Base-by-base conservation (phyloP, 306 rosid species). In the Hippophae gyantsensis region DNA sequence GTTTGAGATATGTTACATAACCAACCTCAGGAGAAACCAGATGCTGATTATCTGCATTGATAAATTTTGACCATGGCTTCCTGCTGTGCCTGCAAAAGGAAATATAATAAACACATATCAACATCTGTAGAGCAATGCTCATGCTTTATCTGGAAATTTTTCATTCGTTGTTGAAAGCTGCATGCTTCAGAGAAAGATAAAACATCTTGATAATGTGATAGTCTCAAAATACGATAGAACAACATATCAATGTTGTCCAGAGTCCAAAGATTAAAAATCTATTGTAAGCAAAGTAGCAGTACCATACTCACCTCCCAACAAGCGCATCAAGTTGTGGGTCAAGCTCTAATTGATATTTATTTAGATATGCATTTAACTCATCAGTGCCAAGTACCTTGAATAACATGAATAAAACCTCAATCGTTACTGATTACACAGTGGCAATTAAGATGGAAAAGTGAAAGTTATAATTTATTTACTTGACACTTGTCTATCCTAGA, bases 31-130 rank as follows among this genome's bases (percentile, higher is more conserved):
- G 87, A 60, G 98, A 87, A 74, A 85, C 95, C 54, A 87, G 92
- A 73, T 83, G 95, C 70, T 80, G 96, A 68, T 90, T 90, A 62
- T 83, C 95, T 26, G 84, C 72, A 74, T 85, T 85, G 44, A 90
- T 83, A 78, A 87, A 90, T 71, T 77, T 87, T 46, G 89, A 79
- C 98, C 96, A 87, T 6, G 95, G 95, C 73, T 85, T 90, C 80
- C 84, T 80, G 74, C 87, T 85, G 74, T 90, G 98, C 81, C 98
- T 87, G 89, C 45, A 14, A 18, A 66, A 77, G 57, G 48, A 72
- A 13, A 53, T 27, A 62, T 64, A 32, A 57, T 54, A 42, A 57
- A 27, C 12, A 40, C 26, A 63, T 12, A 48, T 32, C 38, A 32
- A 32, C 5, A 32, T 32, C 38, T 32, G 38, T 32, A 32, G 4